phyloP scores from a whole-genome alignment of 495 filamentous ascomycete species.

The Xylaria nigripes region DNA sequence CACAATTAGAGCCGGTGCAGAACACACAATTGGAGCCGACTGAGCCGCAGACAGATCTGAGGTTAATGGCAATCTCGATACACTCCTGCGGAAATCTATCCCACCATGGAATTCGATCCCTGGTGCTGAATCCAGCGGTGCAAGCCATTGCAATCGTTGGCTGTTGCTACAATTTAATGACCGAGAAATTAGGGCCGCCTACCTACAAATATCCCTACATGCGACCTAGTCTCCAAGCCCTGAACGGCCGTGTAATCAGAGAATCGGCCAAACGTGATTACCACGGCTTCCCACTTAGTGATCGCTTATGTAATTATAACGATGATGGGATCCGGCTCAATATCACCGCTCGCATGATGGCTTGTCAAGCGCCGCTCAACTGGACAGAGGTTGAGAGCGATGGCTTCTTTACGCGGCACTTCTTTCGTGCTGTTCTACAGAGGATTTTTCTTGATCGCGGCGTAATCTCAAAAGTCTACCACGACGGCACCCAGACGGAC shows the following conservation, averaged over 20 bases:
- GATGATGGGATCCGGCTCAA: constrained; percentile 69
- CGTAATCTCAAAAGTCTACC: constrained; percentile 54
- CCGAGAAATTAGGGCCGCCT: constrained; percentile 77
- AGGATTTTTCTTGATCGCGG: constrained; percentile 77
- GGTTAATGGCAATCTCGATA: constrained; percentile 82
- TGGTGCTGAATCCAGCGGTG: constrained; percentile 73
- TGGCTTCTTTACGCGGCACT: constrained; percentile 85
- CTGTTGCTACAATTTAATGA: constrained; percentile 95
- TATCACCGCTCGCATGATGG: constrained; percentile 96
- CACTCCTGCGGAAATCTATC: constrained; percentile 95
- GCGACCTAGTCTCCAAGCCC: constrained; percentile 53
- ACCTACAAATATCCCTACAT: constrained; percentile 68
- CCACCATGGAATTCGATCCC: constrained; percentile 85
- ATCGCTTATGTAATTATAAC: constrained; percentile 54
- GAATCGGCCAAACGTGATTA: constrained; percentile 62
- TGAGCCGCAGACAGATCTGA: constrained; percentile 29
- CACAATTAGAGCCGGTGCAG: constrained; percentile 17
- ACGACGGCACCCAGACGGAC: constrained; percentile 27
- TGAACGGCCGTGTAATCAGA: constrained; percentile 39
- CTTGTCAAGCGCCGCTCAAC: constrained; percentile 86
- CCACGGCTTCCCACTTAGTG: constrained; percentile 88
- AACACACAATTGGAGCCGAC: constrained; percentile 22
- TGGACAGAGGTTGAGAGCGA: constrained; percentile 78
- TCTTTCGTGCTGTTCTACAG: constrained; percentile 85
- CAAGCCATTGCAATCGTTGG: constrained; percentile 88